phyloP scores from a whole-genome alignment of 257 asterid species.

The Capsicum rhomboideum region DNA sequence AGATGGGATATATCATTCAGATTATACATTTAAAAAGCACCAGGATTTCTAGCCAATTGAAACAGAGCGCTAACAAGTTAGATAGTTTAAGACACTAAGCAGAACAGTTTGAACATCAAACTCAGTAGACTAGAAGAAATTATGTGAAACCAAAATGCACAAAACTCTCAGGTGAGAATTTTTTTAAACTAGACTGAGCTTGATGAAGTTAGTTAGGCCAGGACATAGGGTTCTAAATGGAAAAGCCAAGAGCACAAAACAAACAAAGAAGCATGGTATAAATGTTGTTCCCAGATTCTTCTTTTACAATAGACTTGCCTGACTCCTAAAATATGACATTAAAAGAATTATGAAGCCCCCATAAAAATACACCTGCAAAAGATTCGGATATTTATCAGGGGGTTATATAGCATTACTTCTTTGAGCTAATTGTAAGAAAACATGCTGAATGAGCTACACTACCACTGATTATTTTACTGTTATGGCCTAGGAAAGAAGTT shows the following conservation, averaged over 20 bases:
- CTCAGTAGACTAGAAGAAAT: not conserved
- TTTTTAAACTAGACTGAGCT: not conserved
- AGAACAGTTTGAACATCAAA: not conserved
- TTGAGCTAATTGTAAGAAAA: not conserved
- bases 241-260: not conserved
- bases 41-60: not conserved
- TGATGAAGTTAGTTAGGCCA: not conserved
- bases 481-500: not conserved
- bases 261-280: not conserved
- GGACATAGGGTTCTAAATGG: not conserved
- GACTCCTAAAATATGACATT: not conserved
- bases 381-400: not conserved
- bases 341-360: not conserved
- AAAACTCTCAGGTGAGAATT: not conserved
- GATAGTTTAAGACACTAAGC: not conserved
- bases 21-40: not conserved
- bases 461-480: not conserved
- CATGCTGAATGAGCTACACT: not conserved
- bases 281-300: not conserved
- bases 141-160: not conserved
- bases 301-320: not conserved
- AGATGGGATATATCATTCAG: not conserved
- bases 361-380: not conserved
- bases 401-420: not conserved
- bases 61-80: not conserved